Conservation (phyloP, 331 rosid species). For the Malus hybrid region DNA sequence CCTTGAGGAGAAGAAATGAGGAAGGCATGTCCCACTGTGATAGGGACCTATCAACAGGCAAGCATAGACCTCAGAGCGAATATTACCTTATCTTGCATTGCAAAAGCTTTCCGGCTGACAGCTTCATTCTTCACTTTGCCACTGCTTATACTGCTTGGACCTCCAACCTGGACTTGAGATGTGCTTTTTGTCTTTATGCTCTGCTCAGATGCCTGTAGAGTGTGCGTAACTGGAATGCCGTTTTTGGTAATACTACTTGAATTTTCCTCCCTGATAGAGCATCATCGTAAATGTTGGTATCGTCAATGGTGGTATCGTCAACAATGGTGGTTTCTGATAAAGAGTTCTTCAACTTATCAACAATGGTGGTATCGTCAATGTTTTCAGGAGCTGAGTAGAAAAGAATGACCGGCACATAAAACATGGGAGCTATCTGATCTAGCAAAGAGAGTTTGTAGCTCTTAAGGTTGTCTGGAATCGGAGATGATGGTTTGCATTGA, state of each 20-base stretch:
- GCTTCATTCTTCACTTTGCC: slow-evolving; percentile 53
- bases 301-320: too few relatives aligned
- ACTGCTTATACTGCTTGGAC: slow-evolving; percentile 21
- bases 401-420: slow-evolving; percentile 6
- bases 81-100: slow-evolving; percentile 92
- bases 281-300: slow-evolving; percentile 1
- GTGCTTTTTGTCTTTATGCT: slow-evolving; percentile 28
- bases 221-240: slow-evolving; percentile 19
- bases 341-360: neutral
- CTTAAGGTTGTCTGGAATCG: neutral
- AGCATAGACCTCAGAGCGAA: slow-evolving; percentile 8
- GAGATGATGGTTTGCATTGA: slow-evolving; percentile 1
- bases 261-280: slow-evolving; percentile 40
- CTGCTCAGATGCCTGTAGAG: slow-evolving; percentile 33
- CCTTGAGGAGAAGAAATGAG: neutral
- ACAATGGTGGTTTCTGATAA: neutral
- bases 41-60: neutral
- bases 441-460: slow-evolving; percentile 12
- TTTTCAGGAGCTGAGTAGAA: neutral
- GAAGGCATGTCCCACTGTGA: neutral
- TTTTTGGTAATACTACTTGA: slow-evolving; percentile 17
- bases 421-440: slow-evolving; percentile 8
- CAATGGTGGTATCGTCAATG: neutral
- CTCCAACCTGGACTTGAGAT: slow-evolving; percentile 29
- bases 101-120: slow-evolving; percentile 67